Evolutionary conservation across 768 basidiomycete species (phyloP).

Genomic region (Russula griseocarnosa): DNA sequence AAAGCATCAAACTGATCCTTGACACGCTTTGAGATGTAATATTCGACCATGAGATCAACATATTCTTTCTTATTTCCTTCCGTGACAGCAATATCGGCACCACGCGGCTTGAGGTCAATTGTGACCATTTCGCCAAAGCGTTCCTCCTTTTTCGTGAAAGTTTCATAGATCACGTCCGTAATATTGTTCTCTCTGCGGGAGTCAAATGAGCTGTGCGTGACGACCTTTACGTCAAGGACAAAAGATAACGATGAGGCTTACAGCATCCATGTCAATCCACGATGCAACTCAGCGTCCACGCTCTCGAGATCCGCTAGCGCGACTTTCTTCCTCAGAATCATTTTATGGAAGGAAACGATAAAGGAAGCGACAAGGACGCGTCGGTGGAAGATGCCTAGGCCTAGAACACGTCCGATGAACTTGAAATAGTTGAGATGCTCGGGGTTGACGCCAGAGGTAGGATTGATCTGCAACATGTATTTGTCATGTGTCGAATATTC

Average conservation of each 20-base stretch:
- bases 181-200: constrained; percentile 89
- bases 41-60: constrained; percentile 89
- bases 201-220: constrained; percentile 26
- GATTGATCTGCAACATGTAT: constrained; percentile 99
- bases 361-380: constrained; percentile 99
- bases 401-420: constrained; percentile 94
- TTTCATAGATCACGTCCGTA: constrained; percentile 96
- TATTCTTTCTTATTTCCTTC: constrained; percentile 99
- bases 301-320: constrained; percentile 90
- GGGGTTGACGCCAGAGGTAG: constrained; percentile 87
- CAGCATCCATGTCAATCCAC: constrained; percentile 98
- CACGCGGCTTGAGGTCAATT: constrained; percentile 88
- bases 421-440: constrained; percentile 84
- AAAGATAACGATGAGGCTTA: background rate
- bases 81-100: constrained; percentile 81
- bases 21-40: constrained; percentile 95
- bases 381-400: constrained; percentile 97
- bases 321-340: constrained; percentile 97
- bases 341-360: constrained; percentile 99
- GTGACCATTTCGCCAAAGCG: constrained; percentile 98
- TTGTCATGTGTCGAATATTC: constrained; percentile 99
- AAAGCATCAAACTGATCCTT: constrained; percentile 99
- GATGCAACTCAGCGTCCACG: constrained; percentile 91
- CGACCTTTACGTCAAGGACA: constrained; percentile 8
- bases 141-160: constrained; percentile 90